Evolutionary conservation across 257 asterid genomes (phyloP).

Genomic region (Salvia rosmarinus): DNA sequence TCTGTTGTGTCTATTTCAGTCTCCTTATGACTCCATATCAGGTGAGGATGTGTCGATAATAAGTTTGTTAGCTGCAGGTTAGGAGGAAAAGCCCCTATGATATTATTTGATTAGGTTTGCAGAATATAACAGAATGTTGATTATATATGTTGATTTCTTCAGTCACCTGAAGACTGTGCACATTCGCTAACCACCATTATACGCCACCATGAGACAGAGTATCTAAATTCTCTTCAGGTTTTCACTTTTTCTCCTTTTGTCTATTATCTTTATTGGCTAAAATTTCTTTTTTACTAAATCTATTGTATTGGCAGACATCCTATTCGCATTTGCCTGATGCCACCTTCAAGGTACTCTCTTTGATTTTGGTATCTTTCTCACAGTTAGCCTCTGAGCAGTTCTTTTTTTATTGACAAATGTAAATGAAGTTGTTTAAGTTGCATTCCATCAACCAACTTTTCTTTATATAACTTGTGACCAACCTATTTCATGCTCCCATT

Average conservation of each 20-base stretch:
- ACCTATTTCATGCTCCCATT: too few relatives aligned
- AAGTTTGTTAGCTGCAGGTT: constrained; percentile 3
- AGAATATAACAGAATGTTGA: constrained; percentile 32
- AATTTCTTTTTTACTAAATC: constrained; percentile 22
- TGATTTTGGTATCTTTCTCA: constrained; percentile 13
- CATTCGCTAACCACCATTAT: constrained; percentile 67
- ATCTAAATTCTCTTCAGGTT: constrained; percentile 86
- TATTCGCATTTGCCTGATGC: constrained; percentile 80
- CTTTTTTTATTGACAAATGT: not conserved
- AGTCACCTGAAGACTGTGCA: constrained; percentile 91
- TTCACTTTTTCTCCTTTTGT: constrained; percentile 22
- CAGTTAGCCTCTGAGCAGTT: not conserved
- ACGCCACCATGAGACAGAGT: constrained; percentile 89
- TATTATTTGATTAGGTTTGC: constrained; percentile 33
- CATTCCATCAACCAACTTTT: not conserved
- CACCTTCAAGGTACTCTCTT: constrained; percentile 83
- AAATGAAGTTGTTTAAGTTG: not conserved
- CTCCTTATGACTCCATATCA: constrained; percentile 21
- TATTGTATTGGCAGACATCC: constrained; percentile 62
- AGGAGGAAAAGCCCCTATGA: constrained; percentile 23
- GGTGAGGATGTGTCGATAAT: constrained; percentile 10
- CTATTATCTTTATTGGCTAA: constrained; percentile 10
- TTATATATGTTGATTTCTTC: constrained; percentile 38
- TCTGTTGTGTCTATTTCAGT: constrained; percentile 17
- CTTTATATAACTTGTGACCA: not conserved